phyloP scores from a whole-genome alignment of 495 filamentous ascomycete genomes.

The Umbilicaria muhlenbergii region DNA sequence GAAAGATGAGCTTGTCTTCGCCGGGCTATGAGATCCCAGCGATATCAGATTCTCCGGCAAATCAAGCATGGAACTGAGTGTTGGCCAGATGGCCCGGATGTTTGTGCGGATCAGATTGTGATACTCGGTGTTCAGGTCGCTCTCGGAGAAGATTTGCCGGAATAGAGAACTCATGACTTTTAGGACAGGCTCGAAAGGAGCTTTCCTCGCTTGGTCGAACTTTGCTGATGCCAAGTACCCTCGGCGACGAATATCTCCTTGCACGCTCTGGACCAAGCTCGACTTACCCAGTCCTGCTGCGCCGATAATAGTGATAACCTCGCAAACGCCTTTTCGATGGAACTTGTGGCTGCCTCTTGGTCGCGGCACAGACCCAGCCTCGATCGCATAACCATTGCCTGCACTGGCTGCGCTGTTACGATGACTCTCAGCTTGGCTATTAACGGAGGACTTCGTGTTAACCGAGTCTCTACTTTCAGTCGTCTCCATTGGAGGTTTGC shows the following conservation, averaged over 20 bases:
- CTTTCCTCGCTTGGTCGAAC: constrained; percentile 65
- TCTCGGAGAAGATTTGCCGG: constrained; percentile 82
- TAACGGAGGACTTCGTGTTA: constrained; percentile 9
- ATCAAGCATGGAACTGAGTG: constrained; percentile 59
- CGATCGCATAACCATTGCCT: constrained; percentile 1
- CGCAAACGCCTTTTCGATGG: constrained; percentile 51
- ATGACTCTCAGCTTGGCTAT: constrained; percentile 1
- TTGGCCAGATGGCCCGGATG: constrained; percentile 61
- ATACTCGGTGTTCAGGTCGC: constrained; percentile 68
- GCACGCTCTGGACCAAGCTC: constrained; percentile 61
- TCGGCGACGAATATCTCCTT: constrained; percentile 51
- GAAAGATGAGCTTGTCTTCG: not conserved
- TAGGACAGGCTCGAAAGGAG: constrained; percentile 71
- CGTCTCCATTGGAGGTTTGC: constrained; percentile 7
- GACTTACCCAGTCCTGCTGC: constrained; percentile 72
- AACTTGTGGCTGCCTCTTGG: constrained; percentile 36
- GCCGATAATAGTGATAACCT: constrained; percentile 65
- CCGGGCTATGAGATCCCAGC: constrained; percentile 2
- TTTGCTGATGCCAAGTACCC: constrained; percentile 77
- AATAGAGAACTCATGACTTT: constrained; percentile 69
- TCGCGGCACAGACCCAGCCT: constrained; percentile 15
- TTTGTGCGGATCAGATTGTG: constrained; percentile 59
- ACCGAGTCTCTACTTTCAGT: constrained; percentile 8
- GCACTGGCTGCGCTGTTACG: not conserved
- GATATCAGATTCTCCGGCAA: constrained; percentile 58